A percentile compares a stretch with the other conserved stretches of the same genome.
These are phyloP conservation scores for Cicer yamashitae DNA, from an alignment of 306 rosid species.

Conservation along the genomic window DNA sequence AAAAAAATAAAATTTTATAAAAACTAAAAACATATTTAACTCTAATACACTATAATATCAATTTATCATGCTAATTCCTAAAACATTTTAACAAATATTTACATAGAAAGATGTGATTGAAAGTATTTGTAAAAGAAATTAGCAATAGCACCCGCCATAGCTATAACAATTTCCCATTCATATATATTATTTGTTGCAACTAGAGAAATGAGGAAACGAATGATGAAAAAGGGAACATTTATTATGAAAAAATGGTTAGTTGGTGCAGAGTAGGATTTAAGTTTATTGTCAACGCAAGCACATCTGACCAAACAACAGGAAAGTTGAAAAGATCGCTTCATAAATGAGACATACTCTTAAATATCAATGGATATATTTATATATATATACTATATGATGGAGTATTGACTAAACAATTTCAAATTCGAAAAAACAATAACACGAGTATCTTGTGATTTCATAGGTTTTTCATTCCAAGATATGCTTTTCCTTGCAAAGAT, in stretches of 20 bases:
- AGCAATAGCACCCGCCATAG: neutral
- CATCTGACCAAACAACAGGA: conserved; percentile 39
- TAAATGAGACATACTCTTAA: conserved; percentile 33
- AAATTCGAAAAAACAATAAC: neutral
- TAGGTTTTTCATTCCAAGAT: conserved; percentile 23
- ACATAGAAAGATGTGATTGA: too few species aligned
- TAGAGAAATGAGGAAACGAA: neutral
- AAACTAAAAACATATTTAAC: too few species aligned
- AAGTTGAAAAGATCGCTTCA: conserved; percentile 23
- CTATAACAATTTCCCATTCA: neutral
- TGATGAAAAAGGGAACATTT: conserved; percentile 23
- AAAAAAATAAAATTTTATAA: too few species aligned
- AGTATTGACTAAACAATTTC: conserved; percentile 11
- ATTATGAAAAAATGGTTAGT: conserved; percentile 31
- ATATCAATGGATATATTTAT: neutral
- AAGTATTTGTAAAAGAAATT: too few species aligned
- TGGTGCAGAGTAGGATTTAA: conserved; percentile 22
- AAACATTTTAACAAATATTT: too few species aligned
- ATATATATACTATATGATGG: neutral
- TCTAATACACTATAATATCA: too few species aligned
- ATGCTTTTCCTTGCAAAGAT: conserved; percentile 54
- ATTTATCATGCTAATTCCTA: too few species aligned
- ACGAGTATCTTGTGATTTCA: neutral
- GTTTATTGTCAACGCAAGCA: conserved; percentile 43
- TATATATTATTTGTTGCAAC: neutral